A percentile compares a stretch with the other conserved stretches of the same genome.
phyloP scores from a whole-genome alignment of 768 basidiomycete genomes.

The Hebeloma cylindrosporum region DNA sequence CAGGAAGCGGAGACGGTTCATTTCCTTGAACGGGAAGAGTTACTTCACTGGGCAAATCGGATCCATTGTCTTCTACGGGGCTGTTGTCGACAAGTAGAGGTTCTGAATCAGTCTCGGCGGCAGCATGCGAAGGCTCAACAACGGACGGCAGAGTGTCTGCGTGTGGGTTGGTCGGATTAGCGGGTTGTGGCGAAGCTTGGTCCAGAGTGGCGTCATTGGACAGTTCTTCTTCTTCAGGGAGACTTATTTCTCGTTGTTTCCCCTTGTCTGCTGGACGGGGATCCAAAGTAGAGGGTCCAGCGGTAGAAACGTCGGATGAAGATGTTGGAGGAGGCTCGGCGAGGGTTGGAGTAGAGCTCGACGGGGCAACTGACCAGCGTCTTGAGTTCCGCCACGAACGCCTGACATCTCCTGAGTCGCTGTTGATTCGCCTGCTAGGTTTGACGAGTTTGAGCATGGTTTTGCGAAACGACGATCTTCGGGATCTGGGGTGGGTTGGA shows the following conservation, averaged over 20 bases:
- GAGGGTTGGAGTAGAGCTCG: slow-evolving; percentile 12
- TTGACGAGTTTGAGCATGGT: slow-evolving; percentile 26
- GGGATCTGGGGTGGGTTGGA: slow-evolving; percentile 19
- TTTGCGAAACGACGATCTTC: slow-evolving; percentile 24
- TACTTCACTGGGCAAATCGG: neutral
- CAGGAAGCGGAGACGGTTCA: slow-evolving; percentile 10
- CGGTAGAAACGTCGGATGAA: slow-evolving; percentile 12
- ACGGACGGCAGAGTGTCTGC: neutral
- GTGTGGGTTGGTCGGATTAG: neutral
- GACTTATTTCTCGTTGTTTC: slow-evolving; percentile 18
- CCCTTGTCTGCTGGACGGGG: slow-evolving; percentile 19
- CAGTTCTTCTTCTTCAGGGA: slow-evolving; percentile 17
- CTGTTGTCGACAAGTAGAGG: neutral
- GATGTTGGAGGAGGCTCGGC: slow-evolving; percentile 7
- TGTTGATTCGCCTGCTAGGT: slow-evolving; percentile 18
- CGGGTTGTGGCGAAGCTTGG: slow-evolving; percentile 7
- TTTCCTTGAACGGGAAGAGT: slow-evolving; percentile 1
- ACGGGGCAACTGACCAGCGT: slow-evolving; percentile 33
- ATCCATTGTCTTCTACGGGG: neutral
- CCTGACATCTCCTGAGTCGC: slow-evolving; percentile 13
- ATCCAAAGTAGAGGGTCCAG: slow-evolving; percentile 14
- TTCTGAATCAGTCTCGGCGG: neutral
- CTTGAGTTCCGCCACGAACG: slow-evolving; percentile 28
- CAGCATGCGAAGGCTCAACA: neutral
- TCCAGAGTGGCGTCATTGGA: slow-evolving; percentile 10